These are phyloP conservation scores for Closterium sp. DNA, from an alignment of 139 green algal species.

Conservation along the genomic window DNA sequence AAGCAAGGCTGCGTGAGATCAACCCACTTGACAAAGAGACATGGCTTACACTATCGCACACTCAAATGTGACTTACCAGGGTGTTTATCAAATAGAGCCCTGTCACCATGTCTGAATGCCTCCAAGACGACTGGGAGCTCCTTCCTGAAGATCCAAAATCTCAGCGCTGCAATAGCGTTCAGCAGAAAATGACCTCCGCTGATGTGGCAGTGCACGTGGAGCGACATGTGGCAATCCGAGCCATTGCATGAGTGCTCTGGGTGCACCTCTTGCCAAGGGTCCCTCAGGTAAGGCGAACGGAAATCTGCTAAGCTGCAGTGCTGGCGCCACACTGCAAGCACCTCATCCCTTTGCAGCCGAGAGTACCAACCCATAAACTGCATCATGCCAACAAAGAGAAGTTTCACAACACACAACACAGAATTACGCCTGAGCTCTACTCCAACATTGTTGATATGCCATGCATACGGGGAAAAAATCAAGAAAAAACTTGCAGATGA, in stretches of 20 bases:
- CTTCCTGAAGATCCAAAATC: constrained; percentile 41
- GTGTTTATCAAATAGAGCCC: constrained; percentile 31
- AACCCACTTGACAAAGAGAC: too few relatives aligned
- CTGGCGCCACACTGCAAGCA: constrained; percentile 30
- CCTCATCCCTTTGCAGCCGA: constrained; percentile 37
- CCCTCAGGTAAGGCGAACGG: background rate
- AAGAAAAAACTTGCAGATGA: background rate
- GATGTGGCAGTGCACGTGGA: constrained; percentile 49
- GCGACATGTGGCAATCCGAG: constrained; percentile 11
- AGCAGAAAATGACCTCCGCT: constrained; percentile 32
- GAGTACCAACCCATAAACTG: constrained; percentile 42
- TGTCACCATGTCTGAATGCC: constrained; percentile 36
- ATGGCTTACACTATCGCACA: too few relatives aligned
- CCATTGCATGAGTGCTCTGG: background rate
- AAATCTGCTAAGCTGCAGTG: background rate
- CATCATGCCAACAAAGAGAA: background rate
- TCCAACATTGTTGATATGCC: background rate
- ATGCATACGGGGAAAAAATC: background rate
- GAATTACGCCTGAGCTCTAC: background rate
- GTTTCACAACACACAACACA: background rate
- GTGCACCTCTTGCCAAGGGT: background rate
- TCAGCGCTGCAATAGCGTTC: constrained; percentile 22
- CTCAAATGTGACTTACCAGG: constrained; percentile 16
- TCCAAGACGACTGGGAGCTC: constrained; percentile 43
- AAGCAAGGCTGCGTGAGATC: background rate